A percentile compares a stretch with the other conserved stretches of the same genome.
phyloP scores from a whole-genome alignment of 2,329 filamentous ascomycete genomes.

The Furcasterigmium sp. region DNA sequence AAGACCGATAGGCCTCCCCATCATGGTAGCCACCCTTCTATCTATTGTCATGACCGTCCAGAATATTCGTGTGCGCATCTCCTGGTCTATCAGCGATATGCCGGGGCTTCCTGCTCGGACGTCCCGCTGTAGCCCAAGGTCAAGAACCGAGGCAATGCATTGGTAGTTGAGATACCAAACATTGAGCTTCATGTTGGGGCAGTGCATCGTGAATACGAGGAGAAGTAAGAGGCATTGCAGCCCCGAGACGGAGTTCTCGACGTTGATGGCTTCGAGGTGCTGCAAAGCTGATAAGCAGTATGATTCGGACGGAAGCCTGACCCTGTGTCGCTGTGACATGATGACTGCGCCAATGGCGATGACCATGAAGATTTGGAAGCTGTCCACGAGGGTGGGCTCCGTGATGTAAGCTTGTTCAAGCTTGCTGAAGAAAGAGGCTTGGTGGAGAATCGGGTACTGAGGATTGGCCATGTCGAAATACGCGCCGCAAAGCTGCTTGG shows the following conservation, averaged over 20 bases:
- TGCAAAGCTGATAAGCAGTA: slow-evolving; percentile 43
- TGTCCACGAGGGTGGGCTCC: slow-evolving; percentile 18
- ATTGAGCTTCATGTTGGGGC: slow-evolving; percentile 40
- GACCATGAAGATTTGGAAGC: slow-evolving; percentile 49
- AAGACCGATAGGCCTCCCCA: slow-evolving; percentile 50
- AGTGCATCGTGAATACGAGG: slow-evolving; percentile 45
- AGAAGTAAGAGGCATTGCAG: slow-evolving; percentile 42
- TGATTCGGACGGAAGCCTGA: slow-evolving; percentile 39
- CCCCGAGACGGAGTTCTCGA: slow-evolving; percentile 42
- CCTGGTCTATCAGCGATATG: slow-evolving; percentile 42
- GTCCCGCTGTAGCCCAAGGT: slow-evolving; percentile 46
- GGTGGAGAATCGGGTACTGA: slow-evolving; percentile 44
- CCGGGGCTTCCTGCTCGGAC: slow-evolving; percentile 31
- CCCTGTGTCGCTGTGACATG: slow-evolving; percentile 34
- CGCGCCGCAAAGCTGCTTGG: slow-evolving; percentile 32
- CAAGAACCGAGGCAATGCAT: slow-evolving; percentile 43
- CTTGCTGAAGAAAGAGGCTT: slow-evolving; percentile 29
- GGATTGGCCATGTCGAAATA: slow-evolving; percentile 44
- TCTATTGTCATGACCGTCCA: slow-evolving; percentile 50
- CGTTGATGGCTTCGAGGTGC: slow-evolving; percentile 37
- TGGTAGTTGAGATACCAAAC: slow-evolving; percentile 53
- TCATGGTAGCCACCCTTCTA: slow-evolving; percentile 46
- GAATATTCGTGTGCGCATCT: slow-evolving; percentile 50
- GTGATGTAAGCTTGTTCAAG: slow-evolving; percentile 2
- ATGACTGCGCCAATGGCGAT: slow-evolving; percentile 42